These are phyloP conservation scores for Leptomonas pyrrhocoris DNA, from an alignment of 208 protist genomes.

Conservation along the genomic window DNA sequence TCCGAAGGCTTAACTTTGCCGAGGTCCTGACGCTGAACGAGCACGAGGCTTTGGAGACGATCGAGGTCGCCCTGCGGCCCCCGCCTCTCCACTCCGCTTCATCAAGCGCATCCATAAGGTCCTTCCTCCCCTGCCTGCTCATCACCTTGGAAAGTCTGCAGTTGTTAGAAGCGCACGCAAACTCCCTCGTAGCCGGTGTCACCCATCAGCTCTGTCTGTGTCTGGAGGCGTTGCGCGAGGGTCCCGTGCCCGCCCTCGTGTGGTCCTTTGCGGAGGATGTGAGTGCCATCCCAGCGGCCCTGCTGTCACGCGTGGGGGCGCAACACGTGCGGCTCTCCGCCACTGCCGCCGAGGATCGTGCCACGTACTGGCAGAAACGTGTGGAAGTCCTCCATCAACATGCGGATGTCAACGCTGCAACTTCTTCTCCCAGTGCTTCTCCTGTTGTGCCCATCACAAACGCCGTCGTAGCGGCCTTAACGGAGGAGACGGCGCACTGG, in stretches of 20 bases:
- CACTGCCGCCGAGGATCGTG: slow-evolving; percentile 36
- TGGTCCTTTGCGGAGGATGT: slow-evolving; percentile 33
- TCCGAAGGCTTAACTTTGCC: slow-evolving; percentile 41
- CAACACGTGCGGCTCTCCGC: slow-evolving; percentile 38
- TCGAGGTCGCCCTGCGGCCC: slow-evolving; percentile 36
- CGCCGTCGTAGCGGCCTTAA: slow-evolving; percentile 12
- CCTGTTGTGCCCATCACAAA: not conserved
- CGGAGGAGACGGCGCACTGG: slow-evolving; percentile 29
- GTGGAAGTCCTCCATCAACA: not conserved
- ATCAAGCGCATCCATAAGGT: not conserved
- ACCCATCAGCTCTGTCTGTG: slow-evolving; percentile 49
- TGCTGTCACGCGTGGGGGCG: slow-evolving; percentile 17
- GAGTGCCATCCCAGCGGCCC: slow-evolving; percentile 3
- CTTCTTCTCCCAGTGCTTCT: not conserved
- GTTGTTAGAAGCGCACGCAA: slow-evolving; percentile 40
- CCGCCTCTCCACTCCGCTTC: slow-evolving; percentile 5
- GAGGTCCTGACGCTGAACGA: slow-evolving; percentile 52
- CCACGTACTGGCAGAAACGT: slow-evolving; percentile 24
- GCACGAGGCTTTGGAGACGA: slow-evolving; percentile 48
- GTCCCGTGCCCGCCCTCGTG: slow-evolving; percentile 3
- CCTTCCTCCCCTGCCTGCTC: slow-evolving; percentile 32
- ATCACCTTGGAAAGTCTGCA: slow-evolving; percentile 52
- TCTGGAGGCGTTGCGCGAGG: slow-evolving; percentile 44
- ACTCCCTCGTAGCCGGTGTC: slow-evolving; percentile 40
- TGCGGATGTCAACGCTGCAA: not conserved